Evolutionary conservation across 352 stramenopile genomes (phyloP).

Genomic region (Pythium brachiatum): DNA sequence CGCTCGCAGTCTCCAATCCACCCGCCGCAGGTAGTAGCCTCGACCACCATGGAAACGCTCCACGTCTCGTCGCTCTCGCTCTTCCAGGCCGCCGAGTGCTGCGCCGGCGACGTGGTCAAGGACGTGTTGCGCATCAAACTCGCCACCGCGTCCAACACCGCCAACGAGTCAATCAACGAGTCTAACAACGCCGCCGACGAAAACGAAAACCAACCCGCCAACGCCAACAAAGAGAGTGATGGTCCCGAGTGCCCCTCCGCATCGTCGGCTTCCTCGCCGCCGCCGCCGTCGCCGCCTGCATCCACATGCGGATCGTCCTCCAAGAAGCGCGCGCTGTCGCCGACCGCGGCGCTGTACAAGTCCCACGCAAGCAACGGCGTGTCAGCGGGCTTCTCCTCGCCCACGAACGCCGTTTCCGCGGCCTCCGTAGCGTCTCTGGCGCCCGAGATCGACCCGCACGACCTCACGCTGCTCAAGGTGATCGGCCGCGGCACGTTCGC

Average conservation of each 20-base stretch:
- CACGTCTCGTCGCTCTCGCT: conserved; percentile 1
- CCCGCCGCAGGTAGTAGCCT: not conserved
- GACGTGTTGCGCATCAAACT: not conserved
- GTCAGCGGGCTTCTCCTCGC: conserved; percentile 1
- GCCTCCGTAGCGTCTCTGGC: not conserved
- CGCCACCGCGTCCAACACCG: not conserved
- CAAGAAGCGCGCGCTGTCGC: conserved; percentile 31
- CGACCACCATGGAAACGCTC: conserved; percentile 8
- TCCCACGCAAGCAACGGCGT: not conserved
- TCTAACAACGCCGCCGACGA: conserved; percentile 5
- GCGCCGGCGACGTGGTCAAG: not conserved
- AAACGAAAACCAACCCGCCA: not conserved
- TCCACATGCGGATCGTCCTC: not conserved
- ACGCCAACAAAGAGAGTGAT: conserved; percentile 15
- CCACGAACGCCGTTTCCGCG: conserved; percentile 3
- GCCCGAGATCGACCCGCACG: conserved; percentile 46
- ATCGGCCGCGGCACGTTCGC: conserved; percentile 83
- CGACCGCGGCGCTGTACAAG: conserved; percentile 11
- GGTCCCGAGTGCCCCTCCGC: not conserved
- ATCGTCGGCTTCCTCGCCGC: not conserved
- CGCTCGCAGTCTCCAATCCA: not conserved
- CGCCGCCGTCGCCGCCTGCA: not conserved
- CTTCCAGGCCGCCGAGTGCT: not conserved
- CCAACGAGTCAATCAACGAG: conserved; percentile 1
- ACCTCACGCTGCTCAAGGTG: conserved; percentile 82